phyloP scores from a whole-genome alignment of 108 stramenopile species.

The Stephanodiscus minutulus region DNA sequence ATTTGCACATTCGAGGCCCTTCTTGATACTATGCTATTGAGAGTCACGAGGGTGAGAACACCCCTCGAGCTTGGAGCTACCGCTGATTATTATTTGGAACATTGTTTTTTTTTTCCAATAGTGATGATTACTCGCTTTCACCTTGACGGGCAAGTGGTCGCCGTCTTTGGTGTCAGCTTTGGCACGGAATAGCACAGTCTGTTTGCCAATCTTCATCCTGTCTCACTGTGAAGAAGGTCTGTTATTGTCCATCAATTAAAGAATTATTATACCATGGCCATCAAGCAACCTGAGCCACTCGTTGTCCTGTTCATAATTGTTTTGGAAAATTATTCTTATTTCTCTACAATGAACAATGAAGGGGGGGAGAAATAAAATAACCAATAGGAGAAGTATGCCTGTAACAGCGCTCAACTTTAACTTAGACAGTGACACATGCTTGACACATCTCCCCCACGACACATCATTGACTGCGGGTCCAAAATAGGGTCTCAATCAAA shows the following conservation, averaged over 20 bases:
- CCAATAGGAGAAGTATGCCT: no score
- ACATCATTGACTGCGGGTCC: no score
- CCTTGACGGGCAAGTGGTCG: constrained; percentile 1
- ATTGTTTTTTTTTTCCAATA: constrained; percentile 19
- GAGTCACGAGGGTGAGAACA: constrained; percentile 1
- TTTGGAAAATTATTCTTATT: no score
- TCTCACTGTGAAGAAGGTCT: constrained; percentile 1
- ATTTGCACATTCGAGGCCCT: constrained; percentile 4
- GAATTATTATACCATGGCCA: no score
- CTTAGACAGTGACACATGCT: no score
- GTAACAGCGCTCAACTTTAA: no score
- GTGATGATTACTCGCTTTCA: constrained; percentile 10
- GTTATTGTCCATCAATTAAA: constrained; percentile 1
- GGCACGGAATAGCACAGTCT: constrained; percentile 17
- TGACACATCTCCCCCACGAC: no score
- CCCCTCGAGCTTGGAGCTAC: constrained; percentile 20
- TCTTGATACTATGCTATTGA: not conserved
- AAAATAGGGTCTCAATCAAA: no score
- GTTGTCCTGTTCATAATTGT: no score
- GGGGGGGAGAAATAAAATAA: no score
- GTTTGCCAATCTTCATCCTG: constrained; percentile 16
- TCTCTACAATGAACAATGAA: no score
- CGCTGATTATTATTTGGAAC: constrained; percentile 23
- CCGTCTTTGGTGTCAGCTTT: constrained; percentile 10
- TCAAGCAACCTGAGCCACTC: no score